Evolutionary conservation across 2,329 filamentous ascomycete genomes (phyloP).

Genomic region (Herpotrichia juniperi): DNA sequence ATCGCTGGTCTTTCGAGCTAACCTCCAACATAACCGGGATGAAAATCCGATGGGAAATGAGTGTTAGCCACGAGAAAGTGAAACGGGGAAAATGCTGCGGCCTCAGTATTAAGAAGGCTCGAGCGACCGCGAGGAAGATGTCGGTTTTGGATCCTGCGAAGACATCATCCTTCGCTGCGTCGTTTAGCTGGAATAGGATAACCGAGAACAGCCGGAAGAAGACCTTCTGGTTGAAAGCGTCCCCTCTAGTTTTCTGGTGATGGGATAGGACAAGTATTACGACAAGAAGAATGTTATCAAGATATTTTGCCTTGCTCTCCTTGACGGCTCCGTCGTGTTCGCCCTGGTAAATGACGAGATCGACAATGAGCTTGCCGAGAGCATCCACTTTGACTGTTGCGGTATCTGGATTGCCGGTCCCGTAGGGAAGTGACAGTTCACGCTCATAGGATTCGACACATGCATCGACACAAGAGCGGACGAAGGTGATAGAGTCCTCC

Average conservation of each 20-base stretch:
- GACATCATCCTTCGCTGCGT: slow-evolving; percentile 54
- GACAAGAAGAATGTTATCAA: slow-evolving; percentile 80
- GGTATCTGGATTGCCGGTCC: slow-evolving; percentile 62
- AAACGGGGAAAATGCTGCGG: slow-evolving; percentile 82
- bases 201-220: slow-evolving; percentile 91
- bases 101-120: slow-evolving; percentile 73
- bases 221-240: slow-evolving; percentile 83
- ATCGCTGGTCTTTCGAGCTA: slow-evolving; percentile 63
- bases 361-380: slow-evolving; percentile 77
- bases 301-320: slow-evolving; percentile 69
- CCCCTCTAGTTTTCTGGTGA: slow-evolving; percentile 80
- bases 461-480: slow-evolving; percentile 80
- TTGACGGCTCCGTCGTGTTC: slow-evolving; percentile 64
- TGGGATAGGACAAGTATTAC: slow-evolving; percentile 81
- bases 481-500: slow-evolving; percentile 79
- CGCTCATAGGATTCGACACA: slow-evolving; percentile 81
- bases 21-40: slow-evolving; percentile 75
- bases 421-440: slow-evolving; percentile 63
- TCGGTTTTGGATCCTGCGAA: slow-evolving; percentile 64
- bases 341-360: slow-evolving; percentile 75
- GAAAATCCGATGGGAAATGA: slow-evolving; percentile 85
- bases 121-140: slow-evolving; percentile 74
- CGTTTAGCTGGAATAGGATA: slow-evolving; percentile 78
- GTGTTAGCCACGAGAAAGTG: slow-evolving; percentile 79
- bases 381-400: slow-evolving; percentile 75